Evolutionary conservation across 805 yeast genomes (phyloP), one percentile per base, ranked within the genome.

Genomic region (Kregervanrija fluxuum): DNA sequence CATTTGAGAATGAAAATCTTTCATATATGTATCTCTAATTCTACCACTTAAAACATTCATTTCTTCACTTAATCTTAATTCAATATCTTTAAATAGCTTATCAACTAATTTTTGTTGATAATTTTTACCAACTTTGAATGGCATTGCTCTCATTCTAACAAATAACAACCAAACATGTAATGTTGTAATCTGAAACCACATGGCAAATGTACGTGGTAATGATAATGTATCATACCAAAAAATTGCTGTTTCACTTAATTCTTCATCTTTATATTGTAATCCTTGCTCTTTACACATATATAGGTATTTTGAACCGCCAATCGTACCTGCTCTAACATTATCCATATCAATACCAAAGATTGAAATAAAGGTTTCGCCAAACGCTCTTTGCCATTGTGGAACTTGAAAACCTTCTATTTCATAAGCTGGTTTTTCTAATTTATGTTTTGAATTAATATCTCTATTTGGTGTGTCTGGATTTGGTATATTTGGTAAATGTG

Each of bases 71-170:
- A 93, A 72, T 60, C 95, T 79, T 57, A 77, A 69, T 62, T 93
- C 98, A 66, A 93, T 84, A 61, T 93, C 98, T 50, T 80, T 77
- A 69, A 93, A 93, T 38, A 87, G 79, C 52, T 95, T 74, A 62
- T 95, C 96, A 30, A 90, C 85, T 34, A 93, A 66, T 60, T 88
- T 88, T 65, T 90, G 96, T 64, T 93, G 96, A 65, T 90, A 93
- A 59, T 82, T 84, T 54, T 78, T 78, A 35, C 96, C 95, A 60
- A 86, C 81, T 56, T 87, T 83, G 61, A 82, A 83, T 0, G 98
- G 98, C 84, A 93, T 74, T 9, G 95, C 95, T 63, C 99, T 80
- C 96, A 93, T 90, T 60, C 99, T 81, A 13, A 86, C 95, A 52
- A 84, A 83, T 38, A 93, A 71, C 58, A 93, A 81, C 99, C 99